Conservation (phyloP, 2,329 filamentous ascomycete species). For the Aspergillus versicolor region DNA sequence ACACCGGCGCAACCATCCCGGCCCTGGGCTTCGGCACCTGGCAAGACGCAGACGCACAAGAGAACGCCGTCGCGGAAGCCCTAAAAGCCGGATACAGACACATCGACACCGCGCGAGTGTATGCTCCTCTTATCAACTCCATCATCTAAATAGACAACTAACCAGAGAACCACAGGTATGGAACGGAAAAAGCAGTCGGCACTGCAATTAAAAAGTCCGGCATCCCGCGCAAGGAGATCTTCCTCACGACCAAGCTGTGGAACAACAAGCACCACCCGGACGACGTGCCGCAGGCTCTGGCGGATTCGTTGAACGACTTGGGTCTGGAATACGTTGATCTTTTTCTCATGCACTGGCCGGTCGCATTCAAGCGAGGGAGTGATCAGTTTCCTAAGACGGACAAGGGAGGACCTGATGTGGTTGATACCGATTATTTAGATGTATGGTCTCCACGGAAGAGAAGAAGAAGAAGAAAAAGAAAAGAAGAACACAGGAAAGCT, state of each 20-base stretch:
- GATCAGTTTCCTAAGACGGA: slow-evolving; percentile 47
- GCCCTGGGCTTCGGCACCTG: slow-evolving; percentile 55
- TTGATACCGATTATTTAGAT: slow-evolving; percentile 49
- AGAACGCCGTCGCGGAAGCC: slow-evolving; percentile 48
- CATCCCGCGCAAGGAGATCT: slow-evolving; percentile 63
- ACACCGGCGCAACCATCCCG: slow-evolving; percentile 49
- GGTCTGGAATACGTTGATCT: slow-evolving; percentile 67
- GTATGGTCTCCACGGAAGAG: slow-evolving; percentile 3
- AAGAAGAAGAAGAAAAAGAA: too few relatives aligned
- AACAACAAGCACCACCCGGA: slow-evolving; percentile 63
- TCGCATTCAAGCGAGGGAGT: slow-evolving; percentile 52
- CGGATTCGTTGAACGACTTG: slow-evolving; percentile 62
- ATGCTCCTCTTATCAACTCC: slow-evolving; percentile 11
- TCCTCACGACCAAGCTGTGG: slow-evolving; percentile 68
- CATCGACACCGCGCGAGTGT: slow-evolving; percentile 53
- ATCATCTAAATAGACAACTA: background rate
- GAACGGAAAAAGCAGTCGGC: slow-evolving; percentile 66
- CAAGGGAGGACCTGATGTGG: slow-evolving; percentile 43
- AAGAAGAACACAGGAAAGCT: background rate
- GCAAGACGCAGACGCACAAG: slow-evolving; percentile 53
- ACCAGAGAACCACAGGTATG: slow-evolving; percentile 42
- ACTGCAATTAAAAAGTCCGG: slow-evolving; percentile 63
- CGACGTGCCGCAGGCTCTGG: slow-evolving; percentile 61
- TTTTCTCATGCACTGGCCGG: slow-evolving; percentile 68
- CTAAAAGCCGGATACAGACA: slow-evolving; percentile 55